phyloP scores from a whole-genome alignment of 495 filamentous ascomycete species.

The Xylaria venustula region DNA sequence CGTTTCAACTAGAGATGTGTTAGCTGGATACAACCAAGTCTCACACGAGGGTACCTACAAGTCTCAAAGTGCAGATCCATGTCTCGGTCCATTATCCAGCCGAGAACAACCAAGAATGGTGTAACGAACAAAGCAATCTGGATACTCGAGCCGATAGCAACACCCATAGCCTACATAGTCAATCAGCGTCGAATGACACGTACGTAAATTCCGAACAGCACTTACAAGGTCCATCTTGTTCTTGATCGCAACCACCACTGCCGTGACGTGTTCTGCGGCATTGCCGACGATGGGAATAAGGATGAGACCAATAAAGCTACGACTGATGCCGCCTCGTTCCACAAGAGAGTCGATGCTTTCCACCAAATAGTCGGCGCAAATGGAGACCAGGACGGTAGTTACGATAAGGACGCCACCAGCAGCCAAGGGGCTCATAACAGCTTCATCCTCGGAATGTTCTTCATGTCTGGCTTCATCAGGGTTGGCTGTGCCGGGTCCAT shows the following conservation, averaged over 20 bases:
- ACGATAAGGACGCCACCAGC: conserved; percentile 70
- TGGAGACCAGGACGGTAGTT: conserved; percentile 77
- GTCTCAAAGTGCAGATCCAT: conserved; percentile 92
- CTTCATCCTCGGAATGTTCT: conserved; percentile 49
- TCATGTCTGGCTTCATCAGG: conserved; percentile 18
- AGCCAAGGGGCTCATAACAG: conserved; percentile 65
- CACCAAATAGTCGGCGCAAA: conserved; percentile 93
- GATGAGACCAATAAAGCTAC: conserved; percentile 94
- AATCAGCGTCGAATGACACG: conserved; percentile 6
- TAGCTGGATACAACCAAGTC: not conserved
- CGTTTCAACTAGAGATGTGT: conserved; percentile 66
- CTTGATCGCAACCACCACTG: conserved; percentile 86
- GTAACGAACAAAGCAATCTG: conserved; percentile 95
- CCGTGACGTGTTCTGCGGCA: conserved; percentile 95
- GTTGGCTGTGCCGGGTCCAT: conserved; percentile 28
- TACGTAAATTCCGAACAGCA: conserved; percentile 14
- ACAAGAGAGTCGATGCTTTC: conserved; percentile 90
- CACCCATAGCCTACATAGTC: conserved; percentile 68
- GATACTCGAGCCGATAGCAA: conserved; percentile 89
- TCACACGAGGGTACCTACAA: conserved; percentile 32
- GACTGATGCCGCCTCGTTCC: conserved; percentile 78
- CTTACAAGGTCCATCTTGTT: conserved; percentile 88
- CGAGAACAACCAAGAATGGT: conserved; percentile 84
- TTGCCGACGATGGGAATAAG: conserved; percentile 97
- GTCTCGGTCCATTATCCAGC: conserved; percentile 73